phyloP scores from a whole-genome alignment of 129 eudicot genomes.

The Chrysanthemum makinoi region DNA sequence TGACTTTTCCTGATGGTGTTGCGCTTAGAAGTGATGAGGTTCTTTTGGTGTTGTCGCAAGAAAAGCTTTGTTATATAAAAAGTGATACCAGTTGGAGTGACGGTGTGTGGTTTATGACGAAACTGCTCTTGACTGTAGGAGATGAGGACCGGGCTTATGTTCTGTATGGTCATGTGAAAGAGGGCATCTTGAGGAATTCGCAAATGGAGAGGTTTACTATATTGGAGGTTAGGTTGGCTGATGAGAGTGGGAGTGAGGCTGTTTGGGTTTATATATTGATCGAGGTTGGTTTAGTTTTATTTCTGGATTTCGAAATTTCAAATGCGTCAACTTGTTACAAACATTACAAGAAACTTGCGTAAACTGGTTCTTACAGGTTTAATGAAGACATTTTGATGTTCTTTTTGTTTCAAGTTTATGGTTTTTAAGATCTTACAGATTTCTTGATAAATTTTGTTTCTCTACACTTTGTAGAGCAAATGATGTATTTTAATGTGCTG shows the following conservation, averaged over 20 bases:
- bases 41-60: constrained; percentile 20
- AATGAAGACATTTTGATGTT: neutral
- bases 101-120: constrained; percentile 77
- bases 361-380: neutral
- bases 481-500: neutral
- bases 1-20: constrained; percentile 45
- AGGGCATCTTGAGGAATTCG: constrained; percentile 63
- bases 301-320: constrained; percentile 78
- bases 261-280: constrained; percentile 67
- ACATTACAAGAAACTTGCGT: constrained; percentile 62
- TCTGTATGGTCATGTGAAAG: constrained; percentile 69
- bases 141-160: constrained; percentile 77
- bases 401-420: neutral
- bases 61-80: too few species aligned
- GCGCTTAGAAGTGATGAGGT: constrained; percentile 74
- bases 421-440: neutral
- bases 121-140: constrained; percentile 77
- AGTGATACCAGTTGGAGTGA: constrained; percentile 68
- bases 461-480: neutral
- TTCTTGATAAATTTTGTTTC: neutral
- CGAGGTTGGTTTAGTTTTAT: constrained; percentile 71
- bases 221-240: constrained; percentile 55
- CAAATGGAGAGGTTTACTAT: constrained; percentile 61
- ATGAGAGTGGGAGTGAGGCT: constrained; percentile 51
- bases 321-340: constrained; percentile 62